Percentiles rank a stretch among this genome's conserved stretches.
Conservation (phyloP, 2,329 filamentous ascomycete genomes). For the Didymella arachidicola region DNA sequence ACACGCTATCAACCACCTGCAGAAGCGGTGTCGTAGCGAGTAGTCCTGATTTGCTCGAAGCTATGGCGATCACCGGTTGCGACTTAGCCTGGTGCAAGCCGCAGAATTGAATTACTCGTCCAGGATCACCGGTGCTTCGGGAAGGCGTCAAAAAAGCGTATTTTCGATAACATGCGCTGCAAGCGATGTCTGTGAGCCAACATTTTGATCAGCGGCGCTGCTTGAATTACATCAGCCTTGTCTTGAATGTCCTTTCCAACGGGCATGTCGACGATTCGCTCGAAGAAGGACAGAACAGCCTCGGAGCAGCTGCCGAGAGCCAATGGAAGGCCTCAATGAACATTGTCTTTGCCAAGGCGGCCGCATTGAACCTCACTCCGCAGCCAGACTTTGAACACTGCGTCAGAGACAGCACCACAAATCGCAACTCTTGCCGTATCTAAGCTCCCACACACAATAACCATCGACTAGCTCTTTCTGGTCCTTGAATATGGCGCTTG, state of each 20-base stretch:
- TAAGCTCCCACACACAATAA: constrained; percentile 13
- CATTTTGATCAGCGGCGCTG: neutral
- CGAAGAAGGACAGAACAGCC: neutral
- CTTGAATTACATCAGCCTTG: neutral
- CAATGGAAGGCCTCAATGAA: constrained; percentile 14
- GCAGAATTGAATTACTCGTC: constrained; percentile 32
- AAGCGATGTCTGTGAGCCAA: neutral
- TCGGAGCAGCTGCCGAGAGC: constrained; percentile 6
- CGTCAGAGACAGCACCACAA: constrained; percentile 19
- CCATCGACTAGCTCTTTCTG: constrained; percentile 19
- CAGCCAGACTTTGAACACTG: constrained; percentile 19
- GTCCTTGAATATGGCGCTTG: constrained; percentile 5
- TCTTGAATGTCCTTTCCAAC: neutral
- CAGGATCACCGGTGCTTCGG: constrained; percentile 13
- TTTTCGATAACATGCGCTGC: neutral
- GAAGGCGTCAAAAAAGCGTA: constrained; percentile 15
- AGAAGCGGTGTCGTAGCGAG: constrained; percentile 28
- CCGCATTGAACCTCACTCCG: constrained; percentile 19
- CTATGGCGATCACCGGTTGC: constrained; percentile 23
- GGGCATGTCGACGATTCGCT: constrained; percentile 4
- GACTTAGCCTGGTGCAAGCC: constrained; percentile 30
- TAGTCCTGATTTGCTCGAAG: constrained; percentile 39
- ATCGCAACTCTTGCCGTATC: constrained; percentile 16
- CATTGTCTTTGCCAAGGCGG: constrained; percentile 16
- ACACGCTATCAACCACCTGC: constrained; percentile 29